Evolutionary conservation across 345 rosid genomes (phyloP).

Genomic region (Camelina sativa): DNA sequence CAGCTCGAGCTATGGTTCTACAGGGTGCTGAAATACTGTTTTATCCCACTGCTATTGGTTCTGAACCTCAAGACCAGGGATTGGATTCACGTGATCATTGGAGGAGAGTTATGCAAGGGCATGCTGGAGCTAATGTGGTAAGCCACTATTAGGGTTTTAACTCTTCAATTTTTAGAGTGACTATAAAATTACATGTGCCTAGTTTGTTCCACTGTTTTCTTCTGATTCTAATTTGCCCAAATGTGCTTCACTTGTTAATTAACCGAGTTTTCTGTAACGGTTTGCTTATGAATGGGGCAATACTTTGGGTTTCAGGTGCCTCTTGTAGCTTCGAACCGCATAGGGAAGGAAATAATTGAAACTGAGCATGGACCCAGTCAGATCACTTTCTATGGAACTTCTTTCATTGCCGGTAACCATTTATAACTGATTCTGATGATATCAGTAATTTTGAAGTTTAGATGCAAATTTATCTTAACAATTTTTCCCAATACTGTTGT

Average conservation of each 20-base stretch:
- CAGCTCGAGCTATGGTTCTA: constrained; percentile 87
- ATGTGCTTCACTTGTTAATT: background rate
- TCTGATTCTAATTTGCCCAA: background rate
- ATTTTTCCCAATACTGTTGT: background rate
- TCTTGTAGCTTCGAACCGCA: constrained; percentile 81
- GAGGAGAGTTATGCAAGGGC: constrained; percentile 97
- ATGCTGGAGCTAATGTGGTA: constrained; percentile 97
- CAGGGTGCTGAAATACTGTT: constrained; percentile 87
- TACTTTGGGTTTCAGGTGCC: constrained; percentile 58
- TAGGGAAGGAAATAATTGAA: constrained; percentile 77
- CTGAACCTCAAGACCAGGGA: constrained; percentile 94
- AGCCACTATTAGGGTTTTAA: constrained; percentile 26
- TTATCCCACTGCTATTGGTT: constrained; percentile 94
- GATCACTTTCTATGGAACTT: constrained; percentile 84
- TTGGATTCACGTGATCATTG: constrained; percentile 93
- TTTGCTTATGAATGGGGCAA: background rate
- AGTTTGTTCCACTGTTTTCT: background rate
- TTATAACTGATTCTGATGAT: constrained; percentile 9
- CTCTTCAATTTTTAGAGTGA: background rate
- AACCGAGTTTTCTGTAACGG: background rate
- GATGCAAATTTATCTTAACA: background rate
- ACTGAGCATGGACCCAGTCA: constrained; percentile 84
- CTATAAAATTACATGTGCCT: background rate
- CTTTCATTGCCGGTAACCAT: constrained; percentile 76
- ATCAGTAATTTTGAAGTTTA: background rate